Evolutionary conservation across 257 asterid genomes (phyloP), one percentile per base, ranked within the genome.

Genomic region (Ilex asprella): DNA sequence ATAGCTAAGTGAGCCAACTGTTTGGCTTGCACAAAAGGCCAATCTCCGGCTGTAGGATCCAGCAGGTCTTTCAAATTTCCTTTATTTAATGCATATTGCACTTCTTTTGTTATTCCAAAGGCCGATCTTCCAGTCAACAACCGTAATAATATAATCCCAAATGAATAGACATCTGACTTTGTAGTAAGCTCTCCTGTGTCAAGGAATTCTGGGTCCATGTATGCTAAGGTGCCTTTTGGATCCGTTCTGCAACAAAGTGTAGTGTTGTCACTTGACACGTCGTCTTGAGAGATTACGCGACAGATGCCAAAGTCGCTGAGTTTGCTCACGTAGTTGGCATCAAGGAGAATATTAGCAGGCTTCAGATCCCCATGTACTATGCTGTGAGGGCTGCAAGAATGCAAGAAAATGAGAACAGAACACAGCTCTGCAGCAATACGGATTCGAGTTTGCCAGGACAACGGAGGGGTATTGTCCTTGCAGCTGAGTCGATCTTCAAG

Each of bases 11-110:
- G 89, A 74, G 96, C 95, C 71, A 92, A 74, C 76, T 92, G 99
- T 60, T 85, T 83, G 14, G 99, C 99, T 69, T 86, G 97, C 64
- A 92, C 89, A 29, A 85, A 92, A 39, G 99, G 99, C 99, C 97
- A 92, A 67, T 89, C 97, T 39, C 97, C 97, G 54, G 96, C 99
- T 6, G 95, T 78, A 12, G 95, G 79, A 74, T 92, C 99, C 61
- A 92, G 72, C 44, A 85, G 41, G 69, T 82, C 79, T 51, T 85
- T 84, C 81, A 92, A 56, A 30, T 72, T 85, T 46, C 86, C 97
- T 15, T 85, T 67, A 21, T 76, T 81, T n/a, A 89, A 60, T 10
- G 96, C 95, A 58, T 58, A 58, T 63, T 82, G 80, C 59, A 92
- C 95, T 68, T 92, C 96, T 69, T 73, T 82, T 21, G 67, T 44